phyloP scores from a whole-genome alignment of 345 rosid species.

The Camelina hispida region DNA sequence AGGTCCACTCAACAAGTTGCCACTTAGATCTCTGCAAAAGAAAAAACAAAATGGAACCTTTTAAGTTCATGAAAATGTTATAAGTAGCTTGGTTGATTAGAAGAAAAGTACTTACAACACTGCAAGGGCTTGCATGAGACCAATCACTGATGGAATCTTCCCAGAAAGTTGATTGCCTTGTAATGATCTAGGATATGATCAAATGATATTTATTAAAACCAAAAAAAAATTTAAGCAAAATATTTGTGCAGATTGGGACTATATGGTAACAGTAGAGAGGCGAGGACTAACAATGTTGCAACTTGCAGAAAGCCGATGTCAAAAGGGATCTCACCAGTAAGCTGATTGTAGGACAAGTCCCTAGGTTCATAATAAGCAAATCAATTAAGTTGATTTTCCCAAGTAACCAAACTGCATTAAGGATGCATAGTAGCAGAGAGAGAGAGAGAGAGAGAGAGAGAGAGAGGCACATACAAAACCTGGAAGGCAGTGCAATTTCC shows the following conservation, averaged over 20 bases:
- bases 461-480: conserved; percentile 79
- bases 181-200: conserved; percentile 67
- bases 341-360: conserved; percentile 93
- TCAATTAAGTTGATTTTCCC: not conserved
- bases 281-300: conserved; percentile 79
- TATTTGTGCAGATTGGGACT: not conserved
- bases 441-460: conserved; percentile 36
- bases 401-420: conserved; percentile 8
- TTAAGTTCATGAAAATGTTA: not conserved
- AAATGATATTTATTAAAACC: not conserved
- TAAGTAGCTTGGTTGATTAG: conserved; percentile 7
- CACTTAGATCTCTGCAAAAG: conserved; percentile 75
- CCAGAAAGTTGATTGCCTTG: conserved; percentile 90
- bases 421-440: conserved; percentile 18
- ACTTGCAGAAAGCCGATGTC: conserved; percentile 98
- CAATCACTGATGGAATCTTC: conserved; percentile 90
- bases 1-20: conserved; percentile 82
- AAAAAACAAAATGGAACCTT: not conserved
- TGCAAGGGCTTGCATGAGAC: conserved; percentile 99
- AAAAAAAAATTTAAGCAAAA: conserved; percentile 5
- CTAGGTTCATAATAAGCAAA: conserved; percentile 48
- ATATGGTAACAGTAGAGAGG: too few species aligned
- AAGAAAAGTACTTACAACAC: conserved; percentile 71
- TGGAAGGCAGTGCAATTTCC: conserved; percentile 99
- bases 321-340: conserved; percentile 92